phyloP scores from a whole-genome alignment of 441 rosid genomes.

The Syzygium syzygioides region DNA sequence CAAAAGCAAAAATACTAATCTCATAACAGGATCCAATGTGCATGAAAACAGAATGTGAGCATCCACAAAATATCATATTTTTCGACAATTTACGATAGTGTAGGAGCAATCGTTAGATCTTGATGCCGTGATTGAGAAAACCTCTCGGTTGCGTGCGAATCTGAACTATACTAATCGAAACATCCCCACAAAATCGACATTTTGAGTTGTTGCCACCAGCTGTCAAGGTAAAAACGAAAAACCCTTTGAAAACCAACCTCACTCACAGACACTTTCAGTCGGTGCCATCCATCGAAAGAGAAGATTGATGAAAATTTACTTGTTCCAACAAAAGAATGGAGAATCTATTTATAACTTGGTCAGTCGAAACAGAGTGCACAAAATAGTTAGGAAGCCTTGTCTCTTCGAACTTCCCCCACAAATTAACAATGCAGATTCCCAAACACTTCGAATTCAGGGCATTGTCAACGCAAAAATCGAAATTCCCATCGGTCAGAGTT shows the following conservation, averaged over 20 bases:
- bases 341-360: neutral
- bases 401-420: too few relatives aligned
- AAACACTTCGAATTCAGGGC: too few relatives aligned
- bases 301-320: too few relatives aligned
- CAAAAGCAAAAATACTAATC: neutral
- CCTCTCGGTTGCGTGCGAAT: neutral
- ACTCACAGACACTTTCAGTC: neutral
- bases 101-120: neutral
- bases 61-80: neutral
- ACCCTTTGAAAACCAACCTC: neutral
- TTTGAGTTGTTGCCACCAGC: neutral
- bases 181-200: neutral
- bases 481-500: too few relatives aligned
- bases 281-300: neutral
- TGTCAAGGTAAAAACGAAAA: neutral
- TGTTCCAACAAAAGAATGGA: neutral
- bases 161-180: too few relatives aligned
- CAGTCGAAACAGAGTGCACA: neutral
- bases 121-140: fast-evolving
- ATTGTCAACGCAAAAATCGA: too few relatives aligned
- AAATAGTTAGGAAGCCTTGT: too few relatives aligned
- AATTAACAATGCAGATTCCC: too few relatives aligned
- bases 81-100: fast-evolving
- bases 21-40: too few relatives aligned
- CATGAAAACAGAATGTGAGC: too few relatives aligned